Percentiles rank a stretch among this genome's conserved stretches.
These are phyloP conservation scores for Ochromonas danica DNA, from an alignment of 108 stramenopile genomes.

Conservation along the genomic window DNA sequence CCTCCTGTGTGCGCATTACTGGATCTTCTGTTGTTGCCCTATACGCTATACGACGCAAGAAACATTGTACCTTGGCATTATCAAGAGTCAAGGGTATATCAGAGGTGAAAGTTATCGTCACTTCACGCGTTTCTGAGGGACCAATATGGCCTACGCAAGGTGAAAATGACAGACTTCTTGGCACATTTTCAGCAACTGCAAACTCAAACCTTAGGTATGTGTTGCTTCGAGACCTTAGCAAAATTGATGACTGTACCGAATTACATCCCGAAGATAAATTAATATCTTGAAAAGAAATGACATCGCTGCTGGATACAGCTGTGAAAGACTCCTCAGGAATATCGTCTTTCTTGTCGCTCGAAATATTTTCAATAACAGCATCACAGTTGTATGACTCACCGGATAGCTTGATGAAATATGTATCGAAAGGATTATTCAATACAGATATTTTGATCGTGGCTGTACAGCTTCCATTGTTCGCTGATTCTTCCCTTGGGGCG, in stretches of 20 bases:
- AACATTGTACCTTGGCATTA: neutral
- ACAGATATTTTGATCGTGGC: constrained; percentile 49
- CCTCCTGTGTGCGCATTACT: constrained; percentile 23
- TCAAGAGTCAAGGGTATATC: constrained; percentile 11
- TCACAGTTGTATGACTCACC: constrained; percentile 13
- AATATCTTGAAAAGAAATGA: constrained; percentile 52
- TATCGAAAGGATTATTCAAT: constrained; percentile 58
- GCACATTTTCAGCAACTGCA: neutral
- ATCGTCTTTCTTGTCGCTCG: constrained; percentile 50
- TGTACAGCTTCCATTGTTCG: constrained; percentile 7
- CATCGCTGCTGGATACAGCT: neutral
- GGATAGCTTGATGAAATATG: neutral
- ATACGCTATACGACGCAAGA: constrained; percentile 11
- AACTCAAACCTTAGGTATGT: constrained; percentile 47
- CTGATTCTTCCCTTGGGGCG: constrained; percentile 37
- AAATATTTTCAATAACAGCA: neutral
- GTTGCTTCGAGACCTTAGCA: constrained; percentile 31
- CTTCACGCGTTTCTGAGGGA: constrained; percentile 37
- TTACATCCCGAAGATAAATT: neutral
- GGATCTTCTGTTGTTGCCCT: constrained; percentile 36
- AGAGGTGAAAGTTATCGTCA: constrained; percentile 44
- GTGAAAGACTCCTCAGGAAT: constrained; percentile 36
- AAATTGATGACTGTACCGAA: constrained; percentile 34
- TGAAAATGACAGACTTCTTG: constrained; percentile 38
- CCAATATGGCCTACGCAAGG: constrained; percentile 54